Evolutionary conservation across 2,329 filamentous ascomycete species (phyloP), one percentile per base, ranked within the genome.

Genomic region (Eurotiales sp.): DNA sequence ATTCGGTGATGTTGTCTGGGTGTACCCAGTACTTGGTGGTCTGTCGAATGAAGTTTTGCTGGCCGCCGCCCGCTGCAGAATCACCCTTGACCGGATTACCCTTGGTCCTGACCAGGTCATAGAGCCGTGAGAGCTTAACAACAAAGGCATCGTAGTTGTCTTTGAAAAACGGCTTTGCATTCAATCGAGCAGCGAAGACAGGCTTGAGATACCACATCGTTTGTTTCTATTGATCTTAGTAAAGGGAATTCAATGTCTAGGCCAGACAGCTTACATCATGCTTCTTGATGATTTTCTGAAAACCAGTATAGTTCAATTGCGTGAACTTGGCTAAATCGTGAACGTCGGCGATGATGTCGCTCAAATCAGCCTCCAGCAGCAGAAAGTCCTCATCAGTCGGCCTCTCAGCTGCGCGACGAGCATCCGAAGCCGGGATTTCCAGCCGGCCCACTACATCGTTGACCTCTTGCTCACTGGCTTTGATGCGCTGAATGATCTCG

Each of bases 21-120:
- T 99, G 93, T 41, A 99, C 93, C 93, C 93, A 99, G 76, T 99
- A 99, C 72, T 99, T 99, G 27, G 93, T 99, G 0, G 93, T 99
- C 67, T 97, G 89, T 54, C 93, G 88, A 56, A 99, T 84, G 66
- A 99, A 99, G 77, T 87, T 97, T 65, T 91, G 92, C 72, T 99
- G 93, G 57, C 81, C 83, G 50, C 92, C 93, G 61, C 93, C 93
- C 14, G 93, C 93, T 7, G 91, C 78, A 59, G 90, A 89, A 70
- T 99, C 93, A 52, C 93, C 93, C 72, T 90, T 91, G 63, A 90
- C 84, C 0, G 93, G 93, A 66, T 95, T 92, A 53, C 93, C 93
- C 59, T 92, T 83, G 2, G 92, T 99, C 50, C 93, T 85, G 14
- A 97, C 93, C 37, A 95, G 79, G 69, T 99, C 92, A 75, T 96